These are phyloP conservation scores for Apiotrichum sp. DNA, from an alignment of 1,284 basidiomycete species.

Conservation along the genomic window DNA sequence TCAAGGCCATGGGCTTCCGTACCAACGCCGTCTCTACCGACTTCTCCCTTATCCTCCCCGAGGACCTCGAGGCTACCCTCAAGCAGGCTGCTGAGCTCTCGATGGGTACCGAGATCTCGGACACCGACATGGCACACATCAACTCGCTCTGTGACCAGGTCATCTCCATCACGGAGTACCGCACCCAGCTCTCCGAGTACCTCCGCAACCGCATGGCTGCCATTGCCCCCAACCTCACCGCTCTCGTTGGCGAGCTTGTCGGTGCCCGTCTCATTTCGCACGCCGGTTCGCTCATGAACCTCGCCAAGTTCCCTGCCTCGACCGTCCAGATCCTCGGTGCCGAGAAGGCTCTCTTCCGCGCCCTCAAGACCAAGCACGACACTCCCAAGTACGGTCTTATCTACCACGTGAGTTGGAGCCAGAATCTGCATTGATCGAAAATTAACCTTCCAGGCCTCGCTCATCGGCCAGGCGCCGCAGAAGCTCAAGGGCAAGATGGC, in stretches of 20 bases:
- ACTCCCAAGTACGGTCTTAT: conserved; percentile 98
- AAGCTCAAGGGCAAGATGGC: conserved; percentile 99
- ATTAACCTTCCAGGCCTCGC: conserved; percentile 55
- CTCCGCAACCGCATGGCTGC: conserved; percentile 95
- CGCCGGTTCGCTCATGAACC: conserved; percentile 85
- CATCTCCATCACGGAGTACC: conserved; percentile 90
- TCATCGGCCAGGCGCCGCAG: conserved; percentile 94
- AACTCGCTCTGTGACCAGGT: conserved; percentile 94
- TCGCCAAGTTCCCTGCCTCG: conserved; percentile 95
- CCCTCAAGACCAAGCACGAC: conserved; percentile 97
- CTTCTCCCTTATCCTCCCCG: conserved; percentile 83
- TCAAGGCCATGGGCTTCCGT: conserved; percentile 86
- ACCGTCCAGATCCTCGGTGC: conserved; percentile 98
- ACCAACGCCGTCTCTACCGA: conserved; percentile 83
- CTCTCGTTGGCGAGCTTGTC: conserved; percentile 91
- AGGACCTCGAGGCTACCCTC: conserved; percentile 84
- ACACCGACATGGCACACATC: conserved; percentile 91
- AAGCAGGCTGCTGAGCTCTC: conserved; percentile 92
- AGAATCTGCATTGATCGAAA: neutral
- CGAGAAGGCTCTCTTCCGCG: conserved; percentile 96
- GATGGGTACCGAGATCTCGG: conserved; percentile 98
- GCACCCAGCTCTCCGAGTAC: conserved; percentile 88
- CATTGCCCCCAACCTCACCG: conserved; percentile 93
- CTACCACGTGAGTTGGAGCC: conserved; percentile 67
- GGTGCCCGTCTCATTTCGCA: conserved; percentile 95